A percentile compares a stretch with the other conserved stretches of the same genome.
These are phyloP conservation scores for Leptographium procerum DNA, from an alignment of 2,329 filamentous ascomycete genomes.

Conservation along the genomic window DNA sequence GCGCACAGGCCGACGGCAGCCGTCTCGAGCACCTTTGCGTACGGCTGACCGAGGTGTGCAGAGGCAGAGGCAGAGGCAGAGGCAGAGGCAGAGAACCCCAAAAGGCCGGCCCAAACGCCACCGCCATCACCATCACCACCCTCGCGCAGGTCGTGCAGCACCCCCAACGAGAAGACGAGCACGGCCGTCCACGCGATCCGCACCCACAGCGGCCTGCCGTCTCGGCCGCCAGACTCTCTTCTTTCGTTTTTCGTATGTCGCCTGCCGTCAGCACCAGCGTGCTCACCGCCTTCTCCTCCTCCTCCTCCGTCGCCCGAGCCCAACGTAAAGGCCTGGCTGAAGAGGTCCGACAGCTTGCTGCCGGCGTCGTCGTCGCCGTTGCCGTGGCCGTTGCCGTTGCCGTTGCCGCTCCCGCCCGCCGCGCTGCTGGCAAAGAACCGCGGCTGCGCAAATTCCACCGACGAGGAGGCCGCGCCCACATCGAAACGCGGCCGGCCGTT, in stretches of 20 bases:
- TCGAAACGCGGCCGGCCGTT: no score
- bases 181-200: not conserved
- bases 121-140: no score
- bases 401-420: constrained; percentile 9
- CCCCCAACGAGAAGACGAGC: not conserved
- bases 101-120: no score
- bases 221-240: not conserved
- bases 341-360: constrained; percentile 31
- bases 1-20: constrained; percentile 7
- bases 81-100: no score
- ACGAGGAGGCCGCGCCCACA: not conserved
- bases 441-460: constrained; percentile 31
- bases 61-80: no score
- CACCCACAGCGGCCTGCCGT: not conserved
- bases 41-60: no score
- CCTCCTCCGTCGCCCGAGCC: constrained; percentile 21
- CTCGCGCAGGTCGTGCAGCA: not conserved
- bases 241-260: not conserved
- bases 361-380: constrained; percentile 25
- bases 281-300: not conserved
- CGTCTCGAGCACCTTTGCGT: constrained; percentile 6
- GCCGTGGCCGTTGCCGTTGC: constrained; percentile 28
- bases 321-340: constrained; percentile 32
- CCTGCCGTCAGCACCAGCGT: no score
- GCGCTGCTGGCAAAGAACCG: constrained; percentile 43